Evolutionary conservation across 2,329 filamentous ascomycete species (phyloP).

Genomic region (Gremmenia infestans): DNA sequence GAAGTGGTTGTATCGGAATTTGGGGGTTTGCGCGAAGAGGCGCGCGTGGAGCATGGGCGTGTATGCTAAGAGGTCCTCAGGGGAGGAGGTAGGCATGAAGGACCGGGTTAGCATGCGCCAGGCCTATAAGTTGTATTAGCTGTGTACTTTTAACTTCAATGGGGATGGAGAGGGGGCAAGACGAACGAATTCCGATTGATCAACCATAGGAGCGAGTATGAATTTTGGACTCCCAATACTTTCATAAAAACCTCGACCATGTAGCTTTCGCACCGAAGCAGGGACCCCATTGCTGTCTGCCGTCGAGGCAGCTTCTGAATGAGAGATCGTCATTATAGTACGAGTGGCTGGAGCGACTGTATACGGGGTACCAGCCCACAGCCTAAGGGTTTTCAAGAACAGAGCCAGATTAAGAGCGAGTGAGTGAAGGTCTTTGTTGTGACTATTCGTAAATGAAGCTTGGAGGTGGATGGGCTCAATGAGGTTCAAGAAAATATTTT

Average conservation of each 20-base stretch:
- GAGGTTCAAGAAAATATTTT: conserved; percentile 16
- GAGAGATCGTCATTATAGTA: conserved; percentile 17
- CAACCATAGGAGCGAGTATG: conserved; percentile 94
- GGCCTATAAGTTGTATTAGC: conserved; percentile 51
- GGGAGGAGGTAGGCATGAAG: conserved; percentile 67
- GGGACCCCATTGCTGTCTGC: conserved; percentile 7
- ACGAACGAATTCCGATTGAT: conserved; percentile 93
- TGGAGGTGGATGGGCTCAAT: background rate
- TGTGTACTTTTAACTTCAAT: background rate
- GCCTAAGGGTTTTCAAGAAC: conserved; percentile 10
- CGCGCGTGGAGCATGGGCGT: conserved; percentile 96
- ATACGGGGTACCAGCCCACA: conserved; percentile 30
- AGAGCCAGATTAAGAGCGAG: conserved; percentile 20
- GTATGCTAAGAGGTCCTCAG: conserved; percentile 72
- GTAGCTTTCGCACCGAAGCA: conserved; percentile 50
- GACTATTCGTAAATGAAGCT: background rate
- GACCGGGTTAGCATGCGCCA: conserved; percentile 97
- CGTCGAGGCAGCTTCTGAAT: conserved; percentile 8
- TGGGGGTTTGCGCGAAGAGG: conserved; percentile 70
- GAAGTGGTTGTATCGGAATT: conserved; percentile 77
- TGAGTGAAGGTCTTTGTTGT: background rate
- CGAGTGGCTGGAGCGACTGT: conserved; percentile 6
- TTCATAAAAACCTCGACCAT: conserved; percentile 88
- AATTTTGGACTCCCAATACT: conserved; percentile 89
- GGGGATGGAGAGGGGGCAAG: conserved; percentile 1